Evolutionary conservation across 208 protist genomes (phyloP).

Genomic region (Porcisia deanei): DNA sequence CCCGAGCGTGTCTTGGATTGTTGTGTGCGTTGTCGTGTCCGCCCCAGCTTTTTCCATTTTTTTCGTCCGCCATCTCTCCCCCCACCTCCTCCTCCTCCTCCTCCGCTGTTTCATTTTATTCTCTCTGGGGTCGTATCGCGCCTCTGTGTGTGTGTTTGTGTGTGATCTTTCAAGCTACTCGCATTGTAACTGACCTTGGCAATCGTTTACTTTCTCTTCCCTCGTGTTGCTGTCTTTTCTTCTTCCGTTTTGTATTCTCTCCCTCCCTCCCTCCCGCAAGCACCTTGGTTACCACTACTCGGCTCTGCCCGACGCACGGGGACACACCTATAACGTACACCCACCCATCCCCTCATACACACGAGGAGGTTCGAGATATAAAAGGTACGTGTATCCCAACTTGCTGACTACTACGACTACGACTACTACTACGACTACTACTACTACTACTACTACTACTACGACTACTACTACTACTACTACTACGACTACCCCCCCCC

Average conservation of each 20-base stretch:
- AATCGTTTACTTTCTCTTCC: conserved; percentile 1
- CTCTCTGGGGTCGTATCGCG: background rate
- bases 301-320: background rate
- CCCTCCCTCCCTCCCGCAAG: background rate
- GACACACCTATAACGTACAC: too few relatives aligned
- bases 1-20: background rate
- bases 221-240: background rate
- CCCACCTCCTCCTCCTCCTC: background rate
- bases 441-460: too few relatives aligned
- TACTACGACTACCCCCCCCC: too few relatives aligned
- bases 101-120: background rate
- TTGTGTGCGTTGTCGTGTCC: background rate
- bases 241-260: conserved; percentile 2
- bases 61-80: too few relatives aligned
- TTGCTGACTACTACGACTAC: too few relatives aligned
- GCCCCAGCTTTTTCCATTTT: too few relatives aligned
- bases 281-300: background rate
- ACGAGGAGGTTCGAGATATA: too few relatives aligned
- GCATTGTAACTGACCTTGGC: background rate
- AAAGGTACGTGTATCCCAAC: too few relatives aligned
- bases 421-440: too few relatives aligned
- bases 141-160: background rate
- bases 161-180: background rate
- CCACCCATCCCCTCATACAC: too few relatives aligned
- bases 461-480: too few relatives aligned